Conservation (phyloP, 2,329 filamentous ascomycete species). For the Calonectria leucothoes region DNA sequence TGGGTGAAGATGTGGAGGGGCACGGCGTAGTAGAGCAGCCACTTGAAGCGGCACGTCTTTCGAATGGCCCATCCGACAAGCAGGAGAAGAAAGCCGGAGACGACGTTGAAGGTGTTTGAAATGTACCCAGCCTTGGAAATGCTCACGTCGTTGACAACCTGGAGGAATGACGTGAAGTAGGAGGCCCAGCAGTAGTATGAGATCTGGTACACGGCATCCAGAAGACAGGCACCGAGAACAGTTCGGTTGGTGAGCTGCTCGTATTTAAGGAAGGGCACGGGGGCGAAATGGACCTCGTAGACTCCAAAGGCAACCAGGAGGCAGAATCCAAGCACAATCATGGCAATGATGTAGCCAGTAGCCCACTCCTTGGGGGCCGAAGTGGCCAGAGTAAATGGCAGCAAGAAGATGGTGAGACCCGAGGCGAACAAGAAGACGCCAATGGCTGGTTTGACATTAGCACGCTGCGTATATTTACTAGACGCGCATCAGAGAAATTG, state of each 20-base stretch:
- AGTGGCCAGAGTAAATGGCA: constrained; percentile 67
- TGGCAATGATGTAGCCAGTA: constrained; percentile 62
- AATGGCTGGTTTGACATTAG: constrained; percentile 33
- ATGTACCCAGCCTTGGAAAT: constrained; percentile 62
- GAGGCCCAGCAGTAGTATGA: constrained; percentile 59
- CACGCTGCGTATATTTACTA: too few relatives aligned
- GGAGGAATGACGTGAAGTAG: constrained; percentile 63
- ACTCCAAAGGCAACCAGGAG: constrained; percentile 62
- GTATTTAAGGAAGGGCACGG: constrained; percentile 67
- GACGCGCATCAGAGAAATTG: too few relatives aligned
- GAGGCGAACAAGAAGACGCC: constrained; percentile 65
- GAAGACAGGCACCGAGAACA: constrained; percentile 58
- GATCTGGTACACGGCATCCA: constrained; percentile 53
- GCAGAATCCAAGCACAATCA: constrained; percentile 67
- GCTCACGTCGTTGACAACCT: constrained; percentile 61
- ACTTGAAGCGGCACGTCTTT: constrained; percentile 63
- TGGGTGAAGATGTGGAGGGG: constrained; percentile 66
- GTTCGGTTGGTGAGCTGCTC: constrained; percentile 60
- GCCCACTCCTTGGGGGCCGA: constrained; percentile 57
- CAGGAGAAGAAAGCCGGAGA: constrained; percentile 58
- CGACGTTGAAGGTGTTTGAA: constrained; percentile 59
- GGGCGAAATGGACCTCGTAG: constrained; percentile 67
- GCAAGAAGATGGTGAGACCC: constrained; percentile 63
- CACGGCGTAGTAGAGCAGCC: constrained; percentile 58
- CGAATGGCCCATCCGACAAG: constrained; percentile 60